Conservation (phyloP, 257 asterid species). For the Przewalskia tangutica region DNA sequence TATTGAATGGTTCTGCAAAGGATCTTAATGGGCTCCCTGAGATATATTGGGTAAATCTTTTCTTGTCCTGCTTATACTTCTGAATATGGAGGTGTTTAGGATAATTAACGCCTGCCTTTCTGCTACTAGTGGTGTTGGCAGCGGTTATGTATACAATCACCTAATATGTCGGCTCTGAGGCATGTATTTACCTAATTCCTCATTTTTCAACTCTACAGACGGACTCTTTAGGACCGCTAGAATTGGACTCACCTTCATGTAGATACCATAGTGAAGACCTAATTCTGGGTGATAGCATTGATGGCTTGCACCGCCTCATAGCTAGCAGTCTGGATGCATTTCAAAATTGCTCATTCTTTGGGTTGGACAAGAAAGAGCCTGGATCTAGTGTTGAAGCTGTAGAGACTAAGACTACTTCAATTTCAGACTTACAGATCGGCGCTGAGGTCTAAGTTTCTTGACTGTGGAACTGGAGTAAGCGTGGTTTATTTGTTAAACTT, state of each 20-base stretch:
- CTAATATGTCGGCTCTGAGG: neutral
- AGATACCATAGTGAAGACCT: slow-evolving; percentile 74
- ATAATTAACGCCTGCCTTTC: neutral
- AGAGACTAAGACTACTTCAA: slow-evolving; percentile 22
- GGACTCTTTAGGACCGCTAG: slow-evolving; percentile 89
- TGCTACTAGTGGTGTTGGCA: neutral
- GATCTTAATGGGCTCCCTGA: slow-evolving; percentile 62
- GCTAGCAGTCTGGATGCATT: slow-evolving; percentile 87
- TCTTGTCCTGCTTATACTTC: slow-evolving; percentile 5
- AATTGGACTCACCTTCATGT: slow-evolving; percentile 77
- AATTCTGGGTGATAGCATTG: slow-evolving; percentile 78
- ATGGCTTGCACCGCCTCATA: slow-evolving; percentile 79
- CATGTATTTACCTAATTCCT: slow-evolving; percentile 11
- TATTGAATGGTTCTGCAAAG: slow-evolving; percentile 36
- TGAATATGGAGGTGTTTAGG: neutral
- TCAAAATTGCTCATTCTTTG: slow-evolving; percentile 82
- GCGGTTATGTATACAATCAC: neutral
- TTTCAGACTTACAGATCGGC: slow-evolving; percentile 44
- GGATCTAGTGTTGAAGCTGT: slow-evolving; percentile 44
- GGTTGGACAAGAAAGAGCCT: slow-evolving; percentile 62
- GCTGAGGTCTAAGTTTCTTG: slow-evolving; percentile 30
- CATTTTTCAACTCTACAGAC: slow-evolving; percentile 47
- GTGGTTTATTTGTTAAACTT: neutral
- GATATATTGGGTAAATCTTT: slow-evolving; percentile 70
- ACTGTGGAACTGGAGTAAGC: neutral